A percentile compares a stretch with the other conserved stretches of the same genome.
Evolutionary conservation across 345 rosid genomes (phyloP).

Genomic region (Arabidopsis thaliana): DNA sequence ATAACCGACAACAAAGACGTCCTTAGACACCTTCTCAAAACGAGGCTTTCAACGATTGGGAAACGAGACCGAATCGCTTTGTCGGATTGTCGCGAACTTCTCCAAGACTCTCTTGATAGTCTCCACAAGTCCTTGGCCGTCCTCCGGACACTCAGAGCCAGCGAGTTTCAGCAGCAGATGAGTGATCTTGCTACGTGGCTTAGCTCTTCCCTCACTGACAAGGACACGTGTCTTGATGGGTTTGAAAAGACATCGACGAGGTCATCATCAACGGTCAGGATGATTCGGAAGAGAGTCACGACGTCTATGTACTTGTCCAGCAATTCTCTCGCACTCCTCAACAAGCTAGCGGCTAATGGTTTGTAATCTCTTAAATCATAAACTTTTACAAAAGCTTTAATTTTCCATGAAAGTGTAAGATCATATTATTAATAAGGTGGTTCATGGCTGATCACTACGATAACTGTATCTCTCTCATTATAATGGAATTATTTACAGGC

Average conservation of each 20-base stretch:
- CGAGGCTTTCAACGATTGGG: slow-evolving; percentile 41
- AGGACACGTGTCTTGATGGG: slow-evolving; percentile 82
- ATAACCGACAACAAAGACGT: slow-evolving; percentile 58
- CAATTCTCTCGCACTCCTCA: slow-evolving; percentile 82
- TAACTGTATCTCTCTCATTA: background rate
- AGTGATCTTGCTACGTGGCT: slow-evolving; percentile 70
- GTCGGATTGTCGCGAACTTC: slow-evolving; percentile 69
- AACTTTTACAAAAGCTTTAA: background rate
- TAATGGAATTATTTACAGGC: background rate
- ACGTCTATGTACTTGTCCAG: slow-evolving; percentile 62
- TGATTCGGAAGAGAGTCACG: slow-evolving; percentile 50
- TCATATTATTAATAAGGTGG: slow-evolving; percentile 7
- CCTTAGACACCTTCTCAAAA: slow-evolving; percentile 49
- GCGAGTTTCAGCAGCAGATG: slow-evolving; percentile 61
- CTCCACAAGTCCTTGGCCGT: slow-evolving; percentile 67
- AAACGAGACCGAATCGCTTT: slow-evolving; percentile 59
- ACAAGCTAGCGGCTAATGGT: slow-evolving; percentile 69
- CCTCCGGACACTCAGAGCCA: slow-evolving; percentile 56
- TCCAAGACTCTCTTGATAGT: slow-evolving; percentile 60
- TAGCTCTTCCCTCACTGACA: slow-evolving; percentile 73
- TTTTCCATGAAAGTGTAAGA: slow-evolving; percentile 6
- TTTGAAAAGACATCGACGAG: slow-evolving; percentile 51
- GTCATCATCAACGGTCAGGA: slow-evolving; percentile 40
- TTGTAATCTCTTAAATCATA: slow-evolving; percentile 28
- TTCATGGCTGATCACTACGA: background rate